Conservation (phyloP, 164 flowering plant genomes). For the Cinnamomum micranthum region DNA sequence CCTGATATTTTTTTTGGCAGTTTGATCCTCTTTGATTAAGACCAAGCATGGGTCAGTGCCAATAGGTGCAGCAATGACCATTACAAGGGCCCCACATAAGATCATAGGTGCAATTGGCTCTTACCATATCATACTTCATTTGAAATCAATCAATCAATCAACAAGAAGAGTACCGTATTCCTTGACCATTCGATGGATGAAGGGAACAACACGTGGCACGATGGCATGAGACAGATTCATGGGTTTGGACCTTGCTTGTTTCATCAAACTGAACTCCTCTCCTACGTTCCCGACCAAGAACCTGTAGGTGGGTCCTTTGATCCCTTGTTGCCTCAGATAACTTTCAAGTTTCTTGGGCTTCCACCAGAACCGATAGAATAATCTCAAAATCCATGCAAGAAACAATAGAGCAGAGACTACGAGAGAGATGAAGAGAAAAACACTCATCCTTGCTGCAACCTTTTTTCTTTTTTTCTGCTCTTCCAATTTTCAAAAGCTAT, state of each 20-base stretch:
- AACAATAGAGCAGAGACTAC: background rate
- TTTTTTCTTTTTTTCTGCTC: too few species aligned
- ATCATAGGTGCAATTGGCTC: too few species aligned
- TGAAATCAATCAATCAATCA: too few species aligned
- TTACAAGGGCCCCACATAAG: too few species aligned
- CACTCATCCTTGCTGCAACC: too few species aligned
- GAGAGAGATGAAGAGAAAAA: background rate
- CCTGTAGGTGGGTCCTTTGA: slow-evolving; percentile 13
- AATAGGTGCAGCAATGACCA: too few species aligned
- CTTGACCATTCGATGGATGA: background rate
- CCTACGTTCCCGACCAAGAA: background rate
- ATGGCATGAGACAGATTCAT: slow-evolving; percentile 14
- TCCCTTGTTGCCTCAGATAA: slow-evolving; percentile 10
- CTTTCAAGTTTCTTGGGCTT: slow-evolving; percentile 3
- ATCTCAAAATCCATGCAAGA: background rate
- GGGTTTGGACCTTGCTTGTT: slow-evolving; percentile 12
- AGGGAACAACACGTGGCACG: slow-evolving; percentile 13
- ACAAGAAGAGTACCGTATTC: slow-evolving; percentile 12
- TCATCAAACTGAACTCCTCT: background rate
- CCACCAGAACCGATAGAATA: background rate
- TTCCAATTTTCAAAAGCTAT: too few species aligned
- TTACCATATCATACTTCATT: too few species aligned
- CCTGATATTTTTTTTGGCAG: too few species aligned
- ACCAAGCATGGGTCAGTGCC: too few species aligned
- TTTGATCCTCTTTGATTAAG: too few species aligned